Conservation (phyloP, 2,329 filamentous ascomycete species). For the Aspergillus ochraceus region DNA sequence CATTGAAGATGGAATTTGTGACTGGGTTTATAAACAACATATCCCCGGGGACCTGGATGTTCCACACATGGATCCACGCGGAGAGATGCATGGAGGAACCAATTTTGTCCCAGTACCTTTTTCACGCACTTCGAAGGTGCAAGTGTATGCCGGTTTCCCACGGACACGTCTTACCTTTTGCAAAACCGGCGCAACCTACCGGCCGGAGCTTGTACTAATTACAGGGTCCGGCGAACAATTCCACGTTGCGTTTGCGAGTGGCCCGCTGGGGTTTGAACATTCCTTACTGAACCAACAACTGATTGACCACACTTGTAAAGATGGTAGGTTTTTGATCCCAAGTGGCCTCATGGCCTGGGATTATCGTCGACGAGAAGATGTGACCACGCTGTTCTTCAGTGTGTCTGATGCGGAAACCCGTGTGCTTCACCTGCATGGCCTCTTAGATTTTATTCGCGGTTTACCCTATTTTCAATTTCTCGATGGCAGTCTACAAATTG, state of each 20-base stretch:
- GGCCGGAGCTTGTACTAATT: neutral
- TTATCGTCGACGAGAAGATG: neutral
- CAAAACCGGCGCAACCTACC: neutral
- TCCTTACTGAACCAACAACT: neutral
- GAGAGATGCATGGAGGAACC: constrained; percentile 1
- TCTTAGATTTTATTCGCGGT: no score
- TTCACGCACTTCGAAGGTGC: neutral
- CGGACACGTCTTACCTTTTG: neutral
- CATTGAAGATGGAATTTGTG: neutral
- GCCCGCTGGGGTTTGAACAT: neutral
- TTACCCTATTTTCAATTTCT: no score
- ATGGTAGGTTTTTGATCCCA: neutral
- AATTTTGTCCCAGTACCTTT: neutral
- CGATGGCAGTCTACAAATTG: no score
- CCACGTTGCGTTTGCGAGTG: neutral
- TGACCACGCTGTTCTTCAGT: neutral
- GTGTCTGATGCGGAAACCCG: neutral
- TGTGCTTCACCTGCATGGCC: no score
- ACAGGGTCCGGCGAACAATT: neutral
- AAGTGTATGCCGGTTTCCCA: neutral
- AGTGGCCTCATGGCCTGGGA: neutral
- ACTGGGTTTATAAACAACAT: neutral
- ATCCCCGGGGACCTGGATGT: neutral
- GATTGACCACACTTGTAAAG: neutral
- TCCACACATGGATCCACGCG: neutral